These are phyloP conservation scores for Eutrema japonicum DNA, from an alignment of 345 rosid genomes.

Conservation along the genomic window DNA sequence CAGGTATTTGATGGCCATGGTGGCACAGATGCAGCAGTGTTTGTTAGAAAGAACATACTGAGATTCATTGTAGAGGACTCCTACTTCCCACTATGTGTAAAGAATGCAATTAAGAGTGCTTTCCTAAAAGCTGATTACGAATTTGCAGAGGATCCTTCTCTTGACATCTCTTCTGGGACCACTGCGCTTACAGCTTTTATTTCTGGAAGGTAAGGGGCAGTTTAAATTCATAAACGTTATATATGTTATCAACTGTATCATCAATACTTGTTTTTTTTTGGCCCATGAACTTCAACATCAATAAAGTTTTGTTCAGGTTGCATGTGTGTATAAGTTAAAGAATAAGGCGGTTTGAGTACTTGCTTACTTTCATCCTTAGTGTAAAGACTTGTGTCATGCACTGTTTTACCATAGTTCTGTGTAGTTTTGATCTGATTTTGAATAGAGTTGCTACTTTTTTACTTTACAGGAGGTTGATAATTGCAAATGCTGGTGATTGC, in stretches of 20 bases:
- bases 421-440: conserved; percentile 18
- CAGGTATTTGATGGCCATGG: conserved; percentile 99
- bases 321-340: not conserved
- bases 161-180: conserved; percentile 96
- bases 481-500: conserved; percentile 98
- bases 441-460: not conserved
- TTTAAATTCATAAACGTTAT: not conserved
- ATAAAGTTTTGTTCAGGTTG: not conserved
- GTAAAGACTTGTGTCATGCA: not conserved
- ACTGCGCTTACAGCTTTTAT: conserved; percentile 85
- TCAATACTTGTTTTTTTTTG: not conserved
- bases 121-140: conserved; percentile 87
- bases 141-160: conserved; percentile 81
- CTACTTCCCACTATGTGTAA: conserved; percentile 72
- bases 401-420: not conserved
- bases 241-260: not conserved
- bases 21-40: conserved; percentile 90
- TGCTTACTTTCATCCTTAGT: conserved; percentile 5
- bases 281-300: too few relatives aligned
- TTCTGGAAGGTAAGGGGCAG: conserved; percentile 65
- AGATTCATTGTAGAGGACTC: conserved; percentile 80
- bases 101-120: conserved; percentile 80
- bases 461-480: conserved; percentile 62
- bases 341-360: not conserved
- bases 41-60: conserved; percentile 73